phyloP scores from a whole-genome alignment of 2,329 filamentous ascomycete genomes.

The Fusarium udum region DNA sequence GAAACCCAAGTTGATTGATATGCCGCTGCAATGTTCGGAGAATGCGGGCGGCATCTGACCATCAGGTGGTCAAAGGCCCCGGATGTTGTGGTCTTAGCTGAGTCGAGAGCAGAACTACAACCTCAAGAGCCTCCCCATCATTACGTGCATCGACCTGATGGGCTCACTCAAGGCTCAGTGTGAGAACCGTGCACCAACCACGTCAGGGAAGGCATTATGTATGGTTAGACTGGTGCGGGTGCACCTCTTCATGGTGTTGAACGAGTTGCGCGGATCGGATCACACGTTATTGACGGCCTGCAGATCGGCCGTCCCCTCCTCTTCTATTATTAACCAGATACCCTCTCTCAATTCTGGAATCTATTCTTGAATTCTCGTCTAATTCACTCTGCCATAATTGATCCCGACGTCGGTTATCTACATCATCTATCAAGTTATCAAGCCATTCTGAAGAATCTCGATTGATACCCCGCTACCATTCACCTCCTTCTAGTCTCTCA shows the following conservation, averaged over 20 bases:
- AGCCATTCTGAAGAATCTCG: constrained; percentile 6
- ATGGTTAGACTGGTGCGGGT: constrained; percentile 43
- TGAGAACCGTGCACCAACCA: constrained; percentile 44
- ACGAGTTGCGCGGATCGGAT: constrained; percentile 42
- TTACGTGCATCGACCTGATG: constrained; percentile 43
- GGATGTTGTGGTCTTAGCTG: constrained; percentile 38
- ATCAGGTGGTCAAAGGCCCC: constrained; percentile 40
- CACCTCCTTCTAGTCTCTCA: constrained; percentile 13
- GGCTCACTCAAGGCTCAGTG: constrained; percentile 41
- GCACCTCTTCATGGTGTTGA: constrained; percentile 45
- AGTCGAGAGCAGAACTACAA: constrained; percentile 27
- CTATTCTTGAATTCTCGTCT: constrained; percentile 14
- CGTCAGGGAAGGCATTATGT: constrained; percentile 44
- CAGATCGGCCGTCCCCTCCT: constrained; percentile 37
- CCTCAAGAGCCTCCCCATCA: constrained; percentile 35
- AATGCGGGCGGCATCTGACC: constrained; percentile 37
- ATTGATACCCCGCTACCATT: constrained; percentile 12
- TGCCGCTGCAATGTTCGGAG: constrained; percentile 23
- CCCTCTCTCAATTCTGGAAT: constrained; percentile 23
- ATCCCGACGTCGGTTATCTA: constrained; percentile 7
- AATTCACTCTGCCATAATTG: constrained; percentile 13
- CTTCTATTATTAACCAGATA: constrained; percentile 34
- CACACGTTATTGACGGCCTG: constrained; percentile 42
- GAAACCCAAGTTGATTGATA: constrained; percentile 25
- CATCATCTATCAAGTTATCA: constrained; percentile 4